A percentile compares a stretch with the other conserved stretches of the same genome.
phyloP scores from a whole-genome alignment of 129 eudicot genomes.

The Dittrichia graveolens region DNA sequence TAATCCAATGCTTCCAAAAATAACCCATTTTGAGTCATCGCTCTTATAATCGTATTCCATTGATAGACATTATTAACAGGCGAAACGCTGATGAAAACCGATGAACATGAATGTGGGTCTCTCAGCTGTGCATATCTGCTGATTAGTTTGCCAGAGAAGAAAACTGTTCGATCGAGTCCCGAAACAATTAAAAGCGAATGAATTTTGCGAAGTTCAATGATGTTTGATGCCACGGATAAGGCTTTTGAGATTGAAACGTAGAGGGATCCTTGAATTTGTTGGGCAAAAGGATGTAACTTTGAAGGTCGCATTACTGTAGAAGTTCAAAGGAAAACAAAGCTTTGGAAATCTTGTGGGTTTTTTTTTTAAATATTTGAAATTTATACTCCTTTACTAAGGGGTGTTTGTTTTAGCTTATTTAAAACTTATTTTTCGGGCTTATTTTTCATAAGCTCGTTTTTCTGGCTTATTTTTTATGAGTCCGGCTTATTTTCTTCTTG shows the following conservation, averaged over 20 bases:
- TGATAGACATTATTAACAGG: conserved; percentile 42
- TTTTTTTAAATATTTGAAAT: no score
- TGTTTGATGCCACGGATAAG: conserved; percentile 36
- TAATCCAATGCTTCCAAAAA: conserved; percentile 46
- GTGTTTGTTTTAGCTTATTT: no score
- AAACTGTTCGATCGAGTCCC: conserved; percentile 45
- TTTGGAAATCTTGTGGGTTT: background rate
- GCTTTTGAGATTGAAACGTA: conserved; percentile 39
- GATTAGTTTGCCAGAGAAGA: conserved; percentile 59
- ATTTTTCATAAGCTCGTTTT: no score
- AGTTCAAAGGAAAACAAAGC: background rate
- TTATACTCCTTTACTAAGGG: no score
- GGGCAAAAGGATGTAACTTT: conserved; percentile 28
- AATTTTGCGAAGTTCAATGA: conserved; percentile 41
- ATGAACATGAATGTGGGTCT: conserved; percentile 44
- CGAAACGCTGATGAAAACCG: conserved; percentile 37
- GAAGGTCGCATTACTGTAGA: conserved; percentile 34
- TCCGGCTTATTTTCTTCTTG: no score
- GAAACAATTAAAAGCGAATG: conserved; percentile 52
- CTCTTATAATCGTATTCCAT: conserved; percentile 71
- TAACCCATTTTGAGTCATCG: conserved; percentile 64
- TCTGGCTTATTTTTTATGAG: no score
- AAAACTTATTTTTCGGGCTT: no score
- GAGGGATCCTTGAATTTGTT: conserved; percentile 26
- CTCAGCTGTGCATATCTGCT: conserved; percentile 57